Percentiles rank a stretch among this genome's conserved stretches.
Evolutionary conservation across 208 protist species (phyloP).

Genomic region (Acanthamoeba divionensis): DNA sequence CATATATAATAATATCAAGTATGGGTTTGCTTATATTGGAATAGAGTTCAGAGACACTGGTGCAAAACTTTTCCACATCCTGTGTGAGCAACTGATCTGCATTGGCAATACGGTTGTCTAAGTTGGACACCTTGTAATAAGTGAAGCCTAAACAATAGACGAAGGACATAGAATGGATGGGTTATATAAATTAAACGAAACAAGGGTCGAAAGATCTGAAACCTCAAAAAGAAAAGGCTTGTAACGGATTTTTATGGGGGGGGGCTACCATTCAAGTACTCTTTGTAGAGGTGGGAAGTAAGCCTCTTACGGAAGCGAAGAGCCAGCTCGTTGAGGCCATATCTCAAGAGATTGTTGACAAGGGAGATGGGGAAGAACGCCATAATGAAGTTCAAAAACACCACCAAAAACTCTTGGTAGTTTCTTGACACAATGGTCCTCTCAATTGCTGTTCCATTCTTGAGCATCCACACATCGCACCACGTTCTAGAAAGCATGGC

Average conservation of each 20-base stretch:
- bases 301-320: conserved; percentile 74
- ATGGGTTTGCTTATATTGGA: conserved; percentile 78
- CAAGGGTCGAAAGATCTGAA: too few relatives aligned
- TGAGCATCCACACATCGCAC: conserved; percentile 71
- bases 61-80: conserved; percentile 75
- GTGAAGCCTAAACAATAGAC: conserved; percentile 56
- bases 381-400: conserved; percentile 49
- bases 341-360: conserved; percentile 72
- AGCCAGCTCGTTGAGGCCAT: conserved; percentile 67
- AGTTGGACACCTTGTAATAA: conserved; percentile 76
- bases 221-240: background rate
- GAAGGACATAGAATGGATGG: too few relatives aligned
- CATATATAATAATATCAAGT: conserved; percentile 77
- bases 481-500: conserved; percentile 62
- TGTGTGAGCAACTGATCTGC: conserved; percentile 78
- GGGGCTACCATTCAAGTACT: conserved; percentile 69
- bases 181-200: too few relatives aligned
- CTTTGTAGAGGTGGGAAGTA: conserved; percentile 66
- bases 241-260: background rate
- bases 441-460: conserved; percentile 66
- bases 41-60: conserved; percentile 72
- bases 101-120: conserved; percentile 77
- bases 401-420: conserved; percentile 14
- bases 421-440: conserved; percentile 66
- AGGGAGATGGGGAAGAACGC: conserved; percentile 68